These are phyloP conservation scores for Vitellaria paradoxa DNA, from an alignment of 179 eudicot genomes.

Conservation along the genomic window DNA sequence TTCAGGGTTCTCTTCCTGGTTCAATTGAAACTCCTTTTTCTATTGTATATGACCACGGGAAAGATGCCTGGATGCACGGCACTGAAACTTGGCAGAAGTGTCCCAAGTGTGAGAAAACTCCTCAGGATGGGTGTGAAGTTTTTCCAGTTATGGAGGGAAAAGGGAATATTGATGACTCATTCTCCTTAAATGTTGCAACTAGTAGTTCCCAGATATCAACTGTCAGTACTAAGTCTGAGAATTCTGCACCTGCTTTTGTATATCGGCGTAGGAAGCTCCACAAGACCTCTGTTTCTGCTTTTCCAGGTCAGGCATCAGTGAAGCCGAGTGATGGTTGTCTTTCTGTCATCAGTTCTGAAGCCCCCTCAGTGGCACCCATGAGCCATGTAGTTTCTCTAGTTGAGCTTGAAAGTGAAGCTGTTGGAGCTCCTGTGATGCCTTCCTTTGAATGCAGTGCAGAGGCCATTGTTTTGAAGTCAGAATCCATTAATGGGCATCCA, in stretches of 20 bases:
- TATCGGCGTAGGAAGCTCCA: slow-evolving; percentile 53
- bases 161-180: slow-evolving; percentile 19
- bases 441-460: slow-evolving; percentile 25
- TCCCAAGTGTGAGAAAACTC: slow-evolving; percentile 26
- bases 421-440: slow-evolving; percentile 26
- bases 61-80: slow-evolving; percentile 28
- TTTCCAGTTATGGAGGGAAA: slow-evolving; percentile 24
- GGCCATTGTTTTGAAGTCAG: slow-evolving; percentile 28
- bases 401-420: slow-evolving; percentile 29
- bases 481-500: slow-evolving; percentile 33
- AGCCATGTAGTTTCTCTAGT: slow-evolving; percentile 22
- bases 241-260: slow-evolving; percentile 45
- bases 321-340: slow-evolving; percentile 35
- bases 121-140: slow-evolving; percentile 21
- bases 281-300: slow-evolving; percentile 29
- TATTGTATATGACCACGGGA: slow-evolving; percentile 19
- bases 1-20: slow-evolving; percentile 30
- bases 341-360: slow-evolving; percentile 43
- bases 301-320: slow-evolving; percentile 21
- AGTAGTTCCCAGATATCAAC: slow-evolving; percentile 51
- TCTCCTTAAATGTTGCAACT: slow-evolving; percentile 30
- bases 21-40: slow-evolving; percentile 26
- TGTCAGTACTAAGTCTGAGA: slow-evolving; percentile 37
- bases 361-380: slow-evolving; percentile 26
- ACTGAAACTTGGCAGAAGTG: slow-evolving; percentile 43